A percentile compares a stretch with the other conserved stretches of the same genome.
Evolutionary conservation across 2,329 filamentous ascomycete genomes (phyloP).

Genomic region (Harringtonia lauricola): DNA sequence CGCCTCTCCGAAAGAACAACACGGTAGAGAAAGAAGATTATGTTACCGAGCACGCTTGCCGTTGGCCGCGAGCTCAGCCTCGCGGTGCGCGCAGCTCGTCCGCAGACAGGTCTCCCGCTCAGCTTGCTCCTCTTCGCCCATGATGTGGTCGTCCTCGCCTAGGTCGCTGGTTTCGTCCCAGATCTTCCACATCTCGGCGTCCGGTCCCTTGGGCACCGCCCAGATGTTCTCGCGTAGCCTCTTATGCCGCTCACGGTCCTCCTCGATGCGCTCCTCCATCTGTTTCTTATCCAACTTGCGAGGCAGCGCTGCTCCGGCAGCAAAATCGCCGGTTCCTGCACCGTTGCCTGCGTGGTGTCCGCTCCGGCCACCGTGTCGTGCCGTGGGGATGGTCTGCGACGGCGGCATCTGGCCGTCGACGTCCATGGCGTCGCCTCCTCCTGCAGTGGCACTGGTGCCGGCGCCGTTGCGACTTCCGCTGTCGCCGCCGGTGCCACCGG

Average conservation of each 20-base stretch:
- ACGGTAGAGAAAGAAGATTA: not conserved
- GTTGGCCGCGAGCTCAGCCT: slow-evolving; percentile 4
- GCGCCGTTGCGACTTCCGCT: not conserved
- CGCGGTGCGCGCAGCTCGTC: slow-evolving; percentile 27
- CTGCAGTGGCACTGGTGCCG: slow-evolving; percentile 10
- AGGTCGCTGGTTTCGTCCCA: slow-evolving; percentile 84
- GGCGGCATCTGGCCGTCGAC: slow-evolving; percentile 27
- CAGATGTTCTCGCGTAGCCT: slow-evolving; percentile 83
- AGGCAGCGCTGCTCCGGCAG: slow-evolving; percentile 12
- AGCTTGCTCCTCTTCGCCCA: slow-evolving; percentile 60
- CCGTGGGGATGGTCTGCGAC: slow-evolving; percentile 27
- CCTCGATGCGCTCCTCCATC: slow-evolving; percentile 92
- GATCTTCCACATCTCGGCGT: slow-evolving; percentile 64
- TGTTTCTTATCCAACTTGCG: slow-evolving; percentile 66
- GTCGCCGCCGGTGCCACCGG: not conserved
- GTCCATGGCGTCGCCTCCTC: slow-evolving; percentile 20
- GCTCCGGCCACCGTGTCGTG: slow-evolving; percentile 2
- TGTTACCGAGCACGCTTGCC: slow-evolving; percentile 4
- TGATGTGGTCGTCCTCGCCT: slow-evolving; percentile 73
- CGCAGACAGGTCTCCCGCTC: slow-evolving; percentile 29
- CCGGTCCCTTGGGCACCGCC: slow-evolving; percentile 60
- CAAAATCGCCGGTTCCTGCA: slow-evolving; percentile 17
- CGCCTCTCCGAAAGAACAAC: too few species aligned
- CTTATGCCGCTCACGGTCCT: slow-evolving; percentile 93
- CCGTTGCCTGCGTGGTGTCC: not conserved